Base-by-base conservation (phyloP, 2,329 filamentous ascomycete genomes). In the Calonectria ilicicola region DNA sequence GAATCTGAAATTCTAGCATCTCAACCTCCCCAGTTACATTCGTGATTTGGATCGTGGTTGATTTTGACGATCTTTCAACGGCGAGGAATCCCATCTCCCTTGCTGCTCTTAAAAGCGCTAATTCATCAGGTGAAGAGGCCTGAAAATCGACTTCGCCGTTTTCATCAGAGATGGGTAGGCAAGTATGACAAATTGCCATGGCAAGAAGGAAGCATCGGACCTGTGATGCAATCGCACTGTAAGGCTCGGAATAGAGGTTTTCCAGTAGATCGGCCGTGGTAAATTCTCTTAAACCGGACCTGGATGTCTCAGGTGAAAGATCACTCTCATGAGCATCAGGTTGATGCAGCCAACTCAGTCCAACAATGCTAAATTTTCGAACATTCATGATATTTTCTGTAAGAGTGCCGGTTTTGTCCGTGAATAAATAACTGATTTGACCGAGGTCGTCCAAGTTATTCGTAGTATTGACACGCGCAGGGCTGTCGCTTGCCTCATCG, bases 301-400 rank as follows among this genome's bases (percentile, higher is more conserved):
- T 29, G 73, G 71, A 1, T 27, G 66, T 23, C 78, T 74, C 7
- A 65, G 69, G n/a, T 23, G 14, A 6, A 78, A 76, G 5, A 23
- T 40, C 1, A 77, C 71, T 0, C 74, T 72, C 65, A 86, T 82
- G 63, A 1, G 96, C 83, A 80, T 97, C 94, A 72, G 89, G 87
- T 79, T 97, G 93, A 76, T 98, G 96, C 35, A 97, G 86, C 95
- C 96, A 98, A 1, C 95, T 93, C 0, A 94, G 95, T 8, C 96
- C 96, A 3, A 94, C 95, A 38, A 98, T 92, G 78, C 94, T 98
- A 84, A 98, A 89, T 82, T 97, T 98, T 51, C 96, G 93, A 81
- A 98, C 98, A 74, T 95, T 95, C 96, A 98, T 98, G 17, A 95
- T 89, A 77, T 98, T 98, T 78, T 98, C 95, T 1, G 96, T 98